Evolutionary conservation across 2,329 filamentous ascomycete genomes (phyloP), one percentile per base, ranked within the genome.

Genomic region (Chaetomiaceae sp.): DNA sequence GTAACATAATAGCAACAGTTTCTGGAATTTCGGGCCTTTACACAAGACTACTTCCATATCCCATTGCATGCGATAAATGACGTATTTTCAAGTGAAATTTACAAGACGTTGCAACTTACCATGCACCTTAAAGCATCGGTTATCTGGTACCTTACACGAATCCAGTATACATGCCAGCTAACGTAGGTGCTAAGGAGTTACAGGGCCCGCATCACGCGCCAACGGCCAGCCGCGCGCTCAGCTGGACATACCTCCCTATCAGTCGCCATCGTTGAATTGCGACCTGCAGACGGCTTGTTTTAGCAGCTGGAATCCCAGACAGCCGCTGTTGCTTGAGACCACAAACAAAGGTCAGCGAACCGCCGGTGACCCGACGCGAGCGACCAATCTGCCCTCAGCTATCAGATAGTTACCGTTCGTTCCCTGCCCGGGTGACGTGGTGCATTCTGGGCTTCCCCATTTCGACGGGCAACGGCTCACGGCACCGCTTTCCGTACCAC

Each of bases 271-370:
- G 29, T 38, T 45, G 48, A 41, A 42, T 42, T 42, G 32, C 40
- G 44, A 38, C 37, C 30, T 38, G 44, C 48, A 43, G 19, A 32
- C 33, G n/a, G 29, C 7, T 32, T 42, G 42, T 46, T 46, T 50
- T 36, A 47, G 35, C 39, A 50, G 20, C 36, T 33, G 29, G 19
- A 36, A 22, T 17, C 19, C 29, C 35, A 30, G 35, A 40, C 35
- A n/a, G 36, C 27, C 38, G 32, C 38, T 8, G 10, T 38, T 8
- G 18, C 9, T n/a, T 32, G 20, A 29, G 43, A 44, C 36, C 22
- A 18, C 41, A 34, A 44, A 47, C 34, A 29, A 18, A 37, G 39
- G 30, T 37, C 26, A 45, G 39, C 44, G 12, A 12, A 43, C 35
- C 32, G 20, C 12, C 27, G 38, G 32, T 34, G 14, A 6, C 27